Evolutionary conservation across 1,284 basidiomycete species (phyloP).

Genomic region (Sporisorium iseilematis-ciliati): DNA sequence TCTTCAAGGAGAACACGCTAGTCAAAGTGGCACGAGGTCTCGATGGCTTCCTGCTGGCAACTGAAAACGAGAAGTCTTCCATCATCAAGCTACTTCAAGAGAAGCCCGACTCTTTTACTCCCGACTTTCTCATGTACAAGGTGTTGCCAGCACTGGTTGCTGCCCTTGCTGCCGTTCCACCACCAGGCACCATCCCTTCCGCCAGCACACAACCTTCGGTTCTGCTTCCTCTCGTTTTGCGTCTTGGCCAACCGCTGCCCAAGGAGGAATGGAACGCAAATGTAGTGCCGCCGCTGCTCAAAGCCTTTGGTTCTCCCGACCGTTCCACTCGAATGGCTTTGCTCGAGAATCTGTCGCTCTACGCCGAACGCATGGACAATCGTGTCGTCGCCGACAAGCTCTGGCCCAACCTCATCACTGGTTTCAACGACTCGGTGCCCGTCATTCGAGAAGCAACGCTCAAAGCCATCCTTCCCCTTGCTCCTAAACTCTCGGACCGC

Average conservation of each 20-base stretch:
- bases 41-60: conserved; percentile 86
- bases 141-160: conserved; percentile 88
- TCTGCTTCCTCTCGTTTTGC: conserved; percentile 63
- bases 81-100: conserved; percentile 67
- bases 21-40: conserved; percentile 86
- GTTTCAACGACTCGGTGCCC: conserved; percentile 92
- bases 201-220: conserved; percentile 47
- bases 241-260: conserved; percentile 53
- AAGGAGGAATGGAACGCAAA: conserved; percentile 54
- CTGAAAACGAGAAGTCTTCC: conserved; percentile 82
- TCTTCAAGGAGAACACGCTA: conserved; percentile 86
- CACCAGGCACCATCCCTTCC: conserved; percentile 46
- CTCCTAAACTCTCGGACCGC: conserved; percentile 84
- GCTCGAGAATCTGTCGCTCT: conserved; percentile 85
- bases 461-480: conserved; percentile 84
- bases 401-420: conserved; percentile 94
- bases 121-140: conserved; percentile 86
- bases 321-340: conserved; percentile 93
- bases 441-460: conserved; percentile 94
- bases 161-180: conserved; percentile 73
- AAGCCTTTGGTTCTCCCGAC: conserved; percentile 73
- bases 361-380: conserved; percentile 87
- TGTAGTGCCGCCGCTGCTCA: conserved; percentile 57
- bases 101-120: conserved; percentile 74
- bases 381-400: conserved; percentile 86